phyloP scores from a whole-genome alignment of 2,329 filamentous ascomycete species.

The Neofusicoccum laricinum region DNA sequence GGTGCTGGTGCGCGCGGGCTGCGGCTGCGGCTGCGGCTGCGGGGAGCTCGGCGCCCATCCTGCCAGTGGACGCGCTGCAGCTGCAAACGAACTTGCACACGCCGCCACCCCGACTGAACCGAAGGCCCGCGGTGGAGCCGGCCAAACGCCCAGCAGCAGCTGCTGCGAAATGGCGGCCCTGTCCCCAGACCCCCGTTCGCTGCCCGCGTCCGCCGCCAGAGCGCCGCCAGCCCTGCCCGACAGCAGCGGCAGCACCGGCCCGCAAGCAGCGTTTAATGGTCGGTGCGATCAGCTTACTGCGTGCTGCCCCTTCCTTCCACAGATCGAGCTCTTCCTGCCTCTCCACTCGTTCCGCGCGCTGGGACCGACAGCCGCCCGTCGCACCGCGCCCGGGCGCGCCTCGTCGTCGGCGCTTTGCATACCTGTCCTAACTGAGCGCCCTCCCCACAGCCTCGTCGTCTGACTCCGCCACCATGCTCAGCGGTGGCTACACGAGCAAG shows the following conservation, averaged over 20 bases:
- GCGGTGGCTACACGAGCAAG: constrained; percentile 62
- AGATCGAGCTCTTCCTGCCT: background rate
- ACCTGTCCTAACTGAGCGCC: constrained; percentile 3
- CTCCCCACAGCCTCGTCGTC: constrained; percentile 1
- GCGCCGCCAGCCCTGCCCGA: constrained; percentile 18
- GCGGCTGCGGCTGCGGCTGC: background rate
- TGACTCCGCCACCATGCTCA: constrained; percentile 35
- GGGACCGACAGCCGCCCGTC: constrained; percentile 4
- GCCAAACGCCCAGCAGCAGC: background rate
- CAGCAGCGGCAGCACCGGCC: constrained; percentile 24
- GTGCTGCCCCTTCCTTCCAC: constrained; percentile 15
- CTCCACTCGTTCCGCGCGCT: background rate
- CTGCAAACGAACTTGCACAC: constrained; percentile 6
- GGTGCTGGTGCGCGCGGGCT: too few relatives aligned
- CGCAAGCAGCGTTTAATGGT: constrained; percentile 42
- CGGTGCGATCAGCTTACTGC: constrained; percentile 21
- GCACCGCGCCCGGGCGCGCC: background rate
- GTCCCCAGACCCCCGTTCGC: constrained; percentile 1
- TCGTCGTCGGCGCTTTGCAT: background rate
- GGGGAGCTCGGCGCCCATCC: background rate
- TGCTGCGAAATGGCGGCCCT: background rate
- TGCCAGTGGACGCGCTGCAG: background rate
- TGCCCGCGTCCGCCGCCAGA: constrained; percentile 23
- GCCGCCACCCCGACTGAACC: background rate
- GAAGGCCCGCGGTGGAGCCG: background rate